Base-by-base conservation (phyloP, 345 rosid species). In the Xanthoceras sorbifolium region DNA sequence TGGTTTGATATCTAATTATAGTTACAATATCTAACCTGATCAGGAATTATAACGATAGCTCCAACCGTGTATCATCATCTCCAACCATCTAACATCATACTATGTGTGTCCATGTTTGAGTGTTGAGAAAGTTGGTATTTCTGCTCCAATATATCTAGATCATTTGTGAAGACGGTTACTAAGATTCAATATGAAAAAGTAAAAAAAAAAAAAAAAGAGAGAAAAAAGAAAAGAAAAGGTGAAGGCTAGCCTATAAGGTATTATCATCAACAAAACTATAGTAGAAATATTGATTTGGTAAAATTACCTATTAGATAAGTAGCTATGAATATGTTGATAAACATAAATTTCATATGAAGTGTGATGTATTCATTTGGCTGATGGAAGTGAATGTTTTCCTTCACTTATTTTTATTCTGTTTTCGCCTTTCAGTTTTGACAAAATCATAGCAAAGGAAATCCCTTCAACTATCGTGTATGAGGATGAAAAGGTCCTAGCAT, bases 401-500 rank as follows among this genome's bases (percentile, higher is more conserved):
- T 1, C 6, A 5, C 14, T 29, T 31, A 0, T 23, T 3, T 11
- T 20, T 23, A 34, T 8, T 6, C 9, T 29, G 5, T 36, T 66
- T 42, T 71, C 42, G n/a, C 14, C 50, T 69, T 79, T 64, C 84
- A 93, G 97, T 78, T 95, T 88, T 63, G 98, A 95, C 86, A 92
- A 93, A 92, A 95, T 95, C 78, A 89, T 95, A 87, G 85, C 93
- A 1, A 95, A 92, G 66, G 94, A 89, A 84, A 93, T 95, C 72
- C 91, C 97, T 40, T 89, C 99, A 22, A 84, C 89, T 66, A 90
- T 92, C 72, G 91, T 95, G 9, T 95, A 95, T 25, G 99, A 95
- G 90, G 97, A 95, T 82, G 94, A 95, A 20, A 85, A 89, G 77
- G 99, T 93, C 81, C 83, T 96, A 77, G 98, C 97, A 70, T 96